phyloP scores from a whole-genome alignment of 345 rosid genomes.

The Populus nigra region DNA sequence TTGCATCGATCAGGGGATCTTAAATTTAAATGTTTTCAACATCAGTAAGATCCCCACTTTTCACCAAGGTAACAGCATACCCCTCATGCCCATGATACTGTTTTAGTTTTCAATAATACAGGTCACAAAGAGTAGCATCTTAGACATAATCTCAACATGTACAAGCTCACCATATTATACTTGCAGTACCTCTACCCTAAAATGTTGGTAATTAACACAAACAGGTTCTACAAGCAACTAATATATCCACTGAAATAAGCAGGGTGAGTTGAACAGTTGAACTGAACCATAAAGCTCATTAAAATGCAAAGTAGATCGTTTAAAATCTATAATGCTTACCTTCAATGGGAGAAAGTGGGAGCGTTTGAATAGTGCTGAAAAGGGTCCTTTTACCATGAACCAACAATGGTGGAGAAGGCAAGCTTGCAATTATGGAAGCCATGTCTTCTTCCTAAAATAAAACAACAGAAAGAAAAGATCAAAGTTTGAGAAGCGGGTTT shows the following conservation, averaged over 20 bases:
- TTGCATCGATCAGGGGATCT: not conserved
- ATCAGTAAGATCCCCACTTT: not conserved
- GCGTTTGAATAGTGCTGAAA: constrained; percentile 38
- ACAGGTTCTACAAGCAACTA: not conserved
- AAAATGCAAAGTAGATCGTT: not conserved
- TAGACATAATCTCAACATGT: not conserved
- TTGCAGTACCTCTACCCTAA: not conserved
- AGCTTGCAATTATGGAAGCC: constrained; percentile 59
- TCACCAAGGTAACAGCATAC: not conserved
- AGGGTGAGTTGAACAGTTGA: not conserved
- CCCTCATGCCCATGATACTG: not conserved
- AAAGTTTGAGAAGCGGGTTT: not conserved
- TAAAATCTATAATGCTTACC: constrained; percentile 31
- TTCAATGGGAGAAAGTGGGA: constrained; percentile 35
- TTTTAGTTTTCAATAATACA: not conserved
- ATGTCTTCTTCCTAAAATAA: constrained; percentile 28
- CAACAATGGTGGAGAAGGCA: constrained; percentile 43
- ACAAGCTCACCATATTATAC: not conserved
- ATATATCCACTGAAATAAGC: not conserved
- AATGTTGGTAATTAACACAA: not conserved
- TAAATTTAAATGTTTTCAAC: not conserved
- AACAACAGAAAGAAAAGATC: not conserved
- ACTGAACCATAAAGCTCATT: not conserved
- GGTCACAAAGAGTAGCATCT: not conserved
- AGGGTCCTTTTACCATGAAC: constrained; percentile 39